Percentiles rank a stretch among this genome's conserved stretches.
Conservation (phyloP, 768 basidiomycete genomes). For the Pisolithus tinctorius region DNA sequence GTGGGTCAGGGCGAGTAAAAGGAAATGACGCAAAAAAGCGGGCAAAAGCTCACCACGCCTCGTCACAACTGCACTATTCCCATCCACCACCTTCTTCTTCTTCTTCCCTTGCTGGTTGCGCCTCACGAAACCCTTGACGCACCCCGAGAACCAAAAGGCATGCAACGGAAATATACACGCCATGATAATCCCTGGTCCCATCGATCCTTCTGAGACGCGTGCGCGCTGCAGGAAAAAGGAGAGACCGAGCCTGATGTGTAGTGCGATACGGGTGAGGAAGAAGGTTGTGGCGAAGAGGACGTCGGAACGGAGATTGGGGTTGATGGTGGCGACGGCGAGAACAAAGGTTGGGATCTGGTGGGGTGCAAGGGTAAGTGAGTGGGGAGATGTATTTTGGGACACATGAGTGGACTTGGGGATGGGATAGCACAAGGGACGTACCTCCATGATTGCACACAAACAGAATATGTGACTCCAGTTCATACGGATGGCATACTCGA, state of each 20-base stretch:
- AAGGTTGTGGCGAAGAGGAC: constrained; percentile 43
- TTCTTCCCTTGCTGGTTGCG: constrained; percentile 13
- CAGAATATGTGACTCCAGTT: constrained; percentile 38
- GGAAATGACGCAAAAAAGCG: neutral
- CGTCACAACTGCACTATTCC: neutral
- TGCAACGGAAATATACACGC: constrained; percentile 42
- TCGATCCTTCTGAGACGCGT: constrained; percentile 27
- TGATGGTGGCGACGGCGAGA: constrained; percentile 39
- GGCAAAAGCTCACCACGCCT: neutral
- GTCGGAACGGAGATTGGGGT: constrained; percentile 40
- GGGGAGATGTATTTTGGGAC: neutral
- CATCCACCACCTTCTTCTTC: neutral
- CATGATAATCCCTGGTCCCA: constrained; percentile 35
- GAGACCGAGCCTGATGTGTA: constrained; percentile 36
- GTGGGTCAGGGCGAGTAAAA: neutral
- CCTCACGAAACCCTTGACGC: constrained; percentile 40
- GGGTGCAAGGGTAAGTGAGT: neutral
- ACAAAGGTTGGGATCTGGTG: constrained; percentile 47
- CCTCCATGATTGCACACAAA: constrained; percentile 44
- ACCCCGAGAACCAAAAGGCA: constrained; percentile 46
- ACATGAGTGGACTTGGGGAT: too few relatives aligned
- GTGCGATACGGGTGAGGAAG: constrained; percentile 44
- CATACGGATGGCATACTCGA: constrained; percentile 31
- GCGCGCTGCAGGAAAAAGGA: constrained; percentile 27
- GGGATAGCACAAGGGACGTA: constrained; percentile 11